A percentile compares a stretch with the other conserved stretches of the same genome.
Evolutionary conservation across 306 rosid species (phyloP).

Genomic region (Datisca glomerata): DNA sequence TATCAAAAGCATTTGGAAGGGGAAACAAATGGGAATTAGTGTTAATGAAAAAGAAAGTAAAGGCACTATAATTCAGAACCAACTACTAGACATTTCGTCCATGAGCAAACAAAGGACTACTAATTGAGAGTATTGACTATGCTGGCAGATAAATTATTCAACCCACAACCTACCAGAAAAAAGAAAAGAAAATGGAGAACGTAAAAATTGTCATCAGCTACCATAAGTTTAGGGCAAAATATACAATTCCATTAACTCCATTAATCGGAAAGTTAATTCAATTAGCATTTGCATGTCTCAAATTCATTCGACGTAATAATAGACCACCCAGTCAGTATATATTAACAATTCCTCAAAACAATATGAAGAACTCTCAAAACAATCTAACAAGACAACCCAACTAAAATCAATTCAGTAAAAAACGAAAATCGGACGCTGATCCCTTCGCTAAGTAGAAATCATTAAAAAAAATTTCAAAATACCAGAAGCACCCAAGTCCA

Average conservation of each 20-base stretch:
- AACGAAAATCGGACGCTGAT: neutral
- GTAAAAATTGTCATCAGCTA: no score
- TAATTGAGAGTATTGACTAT: neutral
- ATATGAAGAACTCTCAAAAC: neutral
- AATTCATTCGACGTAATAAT: no score
- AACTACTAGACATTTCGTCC: neutral
- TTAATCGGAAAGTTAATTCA: no score
- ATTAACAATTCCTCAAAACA: neutral
- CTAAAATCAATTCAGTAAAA: neutral
- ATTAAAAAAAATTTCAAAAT: neutral
- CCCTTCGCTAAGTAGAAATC: neutral
- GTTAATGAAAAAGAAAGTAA: no score
- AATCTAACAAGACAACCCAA: neutral
- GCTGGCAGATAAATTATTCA: no score
- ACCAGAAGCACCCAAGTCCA: neutral
- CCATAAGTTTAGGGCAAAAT: no score
- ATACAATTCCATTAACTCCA: no score
- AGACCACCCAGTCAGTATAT: neutral
- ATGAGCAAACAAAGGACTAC: neutral
- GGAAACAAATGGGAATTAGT: neutral
- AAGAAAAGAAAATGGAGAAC: no score
- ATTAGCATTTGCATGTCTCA: no score
- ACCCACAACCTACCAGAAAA: no score
- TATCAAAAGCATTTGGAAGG: conserved; percentile 1
- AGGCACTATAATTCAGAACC: neutral